These are phyloP conservation scores for Platanus orientalis DNA, from an alignment of 164 flowering plant genomes.

Conservation along the genomic window DNA sequence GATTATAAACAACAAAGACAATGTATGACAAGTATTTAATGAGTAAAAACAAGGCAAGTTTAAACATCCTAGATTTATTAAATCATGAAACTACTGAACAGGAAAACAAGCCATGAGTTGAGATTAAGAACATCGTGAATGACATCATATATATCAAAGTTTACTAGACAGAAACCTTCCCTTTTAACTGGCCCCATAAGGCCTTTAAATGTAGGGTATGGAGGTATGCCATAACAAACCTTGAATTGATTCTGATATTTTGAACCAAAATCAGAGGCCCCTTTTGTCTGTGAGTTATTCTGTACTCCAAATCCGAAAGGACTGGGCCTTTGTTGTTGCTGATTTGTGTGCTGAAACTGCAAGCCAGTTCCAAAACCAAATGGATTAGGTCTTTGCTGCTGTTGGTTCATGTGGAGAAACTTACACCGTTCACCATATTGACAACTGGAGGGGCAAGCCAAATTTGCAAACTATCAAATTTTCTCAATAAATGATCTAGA, in stretches of 20 bases:
- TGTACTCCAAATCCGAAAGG: slow-evolving; percentile 84
- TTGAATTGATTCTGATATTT: slow-evolving; percentile 39
- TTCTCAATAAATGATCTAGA: background rate
- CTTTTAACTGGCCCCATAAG: background rate
- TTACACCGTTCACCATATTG: slow-evolving; percentile 66
- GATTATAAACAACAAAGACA: background rate
- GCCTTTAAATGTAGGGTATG: background rate
- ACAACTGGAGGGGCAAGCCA: slow-evolving; percentile 43
- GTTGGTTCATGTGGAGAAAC: slow-evolving; percentile 51
- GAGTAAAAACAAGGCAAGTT: background rate
- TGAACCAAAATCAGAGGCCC: slow-evolving; percentile 32
- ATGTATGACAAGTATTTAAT: background rate
- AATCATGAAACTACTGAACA: background rate
- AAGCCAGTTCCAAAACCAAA: slow-evolving; percentile 47
- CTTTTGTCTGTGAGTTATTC: slow-evolving; percentile 33
- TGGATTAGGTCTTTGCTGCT: slow-evolving; percentile 35
- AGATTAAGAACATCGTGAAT: background rate
- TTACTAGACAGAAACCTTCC: background rate
- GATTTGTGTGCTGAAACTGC: slow-evolving; percentile 24
- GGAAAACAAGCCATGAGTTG: background rate
- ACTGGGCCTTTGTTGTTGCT: slow-evolving; percentile 49
- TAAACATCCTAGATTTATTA: background rate
- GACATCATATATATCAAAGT: background rate
- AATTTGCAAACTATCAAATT: background rate
- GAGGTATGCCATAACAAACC: slow-evolving; percentile 21